Evolutionary conservation across 2,329 filamentous ascomycete genomes (phyloP).

Genomic region (Cytospora piceicola): DNA sequence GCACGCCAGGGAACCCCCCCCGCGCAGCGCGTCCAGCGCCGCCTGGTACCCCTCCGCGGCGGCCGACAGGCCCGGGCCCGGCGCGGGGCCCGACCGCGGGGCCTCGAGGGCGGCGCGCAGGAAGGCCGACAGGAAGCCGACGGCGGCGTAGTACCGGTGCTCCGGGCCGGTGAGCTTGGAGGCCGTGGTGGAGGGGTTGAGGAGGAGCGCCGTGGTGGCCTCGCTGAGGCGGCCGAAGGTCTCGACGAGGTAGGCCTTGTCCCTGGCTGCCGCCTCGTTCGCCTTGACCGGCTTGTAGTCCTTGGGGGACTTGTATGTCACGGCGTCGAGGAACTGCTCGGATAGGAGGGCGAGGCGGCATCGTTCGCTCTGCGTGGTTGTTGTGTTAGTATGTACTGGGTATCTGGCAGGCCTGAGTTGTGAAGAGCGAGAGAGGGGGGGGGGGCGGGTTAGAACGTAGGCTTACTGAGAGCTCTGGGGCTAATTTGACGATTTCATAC

Average conservation of each 20-base stretch:
- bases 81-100: constrained; percentile 16
- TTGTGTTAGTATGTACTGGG: background rate
- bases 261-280: constrained; percentile 43
- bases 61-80: constrained; percentile 29
- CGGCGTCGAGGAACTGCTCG: constrained; percentile 56
- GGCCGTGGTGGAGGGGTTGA: constrained; percentile 36
- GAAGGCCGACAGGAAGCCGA: constrained; percentile 46
- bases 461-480: constrained; percentile 56
- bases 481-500: constrained; percentile 52
- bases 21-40: constrained; percentile 4
- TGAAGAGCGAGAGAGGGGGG: accelerated
- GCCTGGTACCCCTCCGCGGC: constrained; percentile 28
- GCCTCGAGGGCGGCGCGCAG: constrained; percentile 34
- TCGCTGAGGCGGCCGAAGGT: constrained; percentile 48
- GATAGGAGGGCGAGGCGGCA: constrained; percentile 53
- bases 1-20: constrained; percentile 14
- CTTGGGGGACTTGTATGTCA: constrained; percentile 53
- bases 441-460: background rate
- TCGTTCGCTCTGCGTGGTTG: constrained; percentile 48
- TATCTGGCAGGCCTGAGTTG: background rate
- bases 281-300: constrained; percentile 53
- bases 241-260: constrained; percentile 51
- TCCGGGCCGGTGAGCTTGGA: constrained; percentile 48
- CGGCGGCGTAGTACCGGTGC: constrained; percentile 47
- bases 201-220: constrained; percentile 47